Conservation (phyloP, 805 yeast species). For the Candida mattraensis region DNA sequence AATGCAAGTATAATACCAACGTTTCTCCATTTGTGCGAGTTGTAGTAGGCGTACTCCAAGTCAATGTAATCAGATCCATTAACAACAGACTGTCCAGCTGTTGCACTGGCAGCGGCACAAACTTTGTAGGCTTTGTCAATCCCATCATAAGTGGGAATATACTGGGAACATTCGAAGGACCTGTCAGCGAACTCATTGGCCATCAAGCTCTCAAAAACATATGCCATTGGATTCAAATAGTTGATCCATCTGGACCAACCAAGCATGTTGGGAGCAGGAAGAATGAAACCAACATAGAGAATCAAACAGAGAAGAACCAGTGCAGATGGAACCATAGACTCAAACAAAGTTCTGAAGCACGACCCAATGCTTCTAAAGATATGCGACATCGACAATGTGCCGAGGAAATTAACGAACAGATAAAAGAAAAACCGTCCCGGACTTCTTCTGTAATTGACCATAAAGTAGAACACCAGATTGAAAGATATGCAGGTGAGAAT, state of each 20-base stretch:
- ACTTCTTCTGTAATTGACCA: constrained; percentile 49
- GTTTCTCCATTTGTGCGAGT: constrained; percentile 73
- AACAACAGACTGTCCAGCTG: constrained; percentile 36
- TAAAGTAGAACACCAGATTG: constrained; percentile 49
- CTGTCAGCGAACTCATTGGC: constrained; percentile 56
- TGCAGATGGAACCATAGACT: constrained; percentile 59
- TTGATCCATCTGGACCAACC: constrained; percentile 63
- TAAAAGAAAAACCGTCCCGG: constrained; percentile 57
- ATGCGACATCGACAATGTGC: constrained; percentile 52
- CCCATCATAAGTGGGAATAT: constrained; percentile 49
- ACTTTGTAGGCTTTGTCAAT: constrained; percentile 39
- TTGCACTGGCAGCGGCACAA: constrained; percentile 54
- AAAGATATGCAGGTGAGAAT: constrained; percentile 42
- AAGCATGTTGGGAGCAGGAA: constrained; percentile 54
- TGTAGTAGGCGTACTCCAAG: constrained; percentile 47
- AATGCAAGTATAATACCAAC: constrained; percentile 51
- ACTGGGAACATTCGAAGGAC: too few relatives aligned
- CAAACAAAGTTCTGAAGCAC: constrained; percentile 42
- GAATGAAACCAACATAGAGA: constrained; percentile 60
- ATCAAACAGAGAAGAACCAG: constrained; percentile 46
- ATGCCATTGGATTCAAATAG: constrained; percentile 46
- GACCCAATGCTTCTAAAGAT: constrained; percentile 55
- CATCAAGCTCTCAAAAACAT: constrained; percentile 53
- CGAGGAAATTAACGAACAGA: constrained; percentile 39
- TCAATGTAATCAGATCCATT: constrained; percentile 50